Conservation (phyloP, 139 green algal genomes). For the Chlamydomonas applanata region DNA sequence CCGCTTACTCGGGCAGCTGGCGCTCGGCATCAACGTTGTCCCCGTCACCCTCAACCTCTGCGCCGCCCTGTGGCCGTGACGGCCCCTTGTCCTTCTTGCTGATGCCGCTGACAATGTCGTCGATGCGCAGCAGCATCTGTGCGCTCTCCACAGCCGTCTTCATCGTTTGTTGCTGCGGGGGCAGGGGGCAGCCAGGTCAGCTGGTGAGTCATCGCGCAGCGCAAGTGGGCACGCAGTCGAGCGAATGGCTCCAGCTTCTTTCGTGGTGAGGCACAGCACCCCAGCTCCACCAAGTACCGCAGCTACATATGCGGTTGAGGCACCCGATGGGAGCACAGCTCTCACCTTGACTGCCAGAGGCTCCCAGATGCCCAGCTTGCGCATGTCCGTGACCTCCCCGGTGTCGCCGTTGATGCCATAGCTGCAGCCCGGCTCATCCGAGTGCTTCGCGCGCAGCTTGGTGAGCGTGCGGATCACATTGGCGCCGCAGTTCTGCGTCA, state of each 20-base stretch:
- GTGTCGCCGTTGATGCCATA: slow-evolving; percentile 91
- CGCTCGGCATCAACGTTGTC: slow-evolving; percentile 75
- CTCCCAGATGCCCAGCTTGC: slow-evolving; percentile 95
- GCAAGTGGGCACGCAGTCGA: too few species aligned
- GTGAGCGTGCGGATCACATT: slow-evolving; percentile 99
- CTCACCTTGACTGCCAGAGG: slow-evolving; percentile 86
- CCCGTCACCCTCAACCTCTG: slow-evolving; percentile 35
- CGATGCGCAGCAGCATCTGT: slow-evolving; percentile 95
- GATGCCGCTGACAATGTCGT: slow-evolving; percentile 96
- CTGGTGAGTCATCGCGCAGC: not conserved
- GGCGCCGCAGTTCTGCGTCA: slow-evolving; percentile 96
- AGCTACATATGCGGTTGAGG: not conserved
- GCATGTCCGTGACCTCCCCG: slow-evolving; percentile 92
- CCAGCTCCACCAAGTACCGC: too few species aligned
- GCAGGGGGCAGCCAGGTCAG: not conserved
- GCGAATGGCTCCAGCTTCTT: too few species aligned
- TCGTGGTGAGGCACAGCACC: too few species aligned
- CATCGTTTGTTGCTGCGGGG: slow-evolving; percentile 80
- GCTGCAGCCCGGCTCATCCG: slow-evolving; percentile 28
- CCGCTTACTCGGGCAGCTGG: slow-evolving; percentile 68
- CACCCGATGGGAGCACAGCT: not conserved
- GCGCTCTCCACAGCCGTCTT: slow-evolving; percentile 94
- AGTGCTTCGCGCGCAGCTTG: slow-evolving; percentile 87
- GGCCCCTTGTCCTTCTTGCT: slow-evolving; percentile 62
- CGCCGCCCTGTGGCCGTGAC: not conserved